These are phyloP conservation scores for Zygoascus flipseniorum DNA, from an alignment of 805 yeast genomes.

Conservation along the genomic window DNA sequence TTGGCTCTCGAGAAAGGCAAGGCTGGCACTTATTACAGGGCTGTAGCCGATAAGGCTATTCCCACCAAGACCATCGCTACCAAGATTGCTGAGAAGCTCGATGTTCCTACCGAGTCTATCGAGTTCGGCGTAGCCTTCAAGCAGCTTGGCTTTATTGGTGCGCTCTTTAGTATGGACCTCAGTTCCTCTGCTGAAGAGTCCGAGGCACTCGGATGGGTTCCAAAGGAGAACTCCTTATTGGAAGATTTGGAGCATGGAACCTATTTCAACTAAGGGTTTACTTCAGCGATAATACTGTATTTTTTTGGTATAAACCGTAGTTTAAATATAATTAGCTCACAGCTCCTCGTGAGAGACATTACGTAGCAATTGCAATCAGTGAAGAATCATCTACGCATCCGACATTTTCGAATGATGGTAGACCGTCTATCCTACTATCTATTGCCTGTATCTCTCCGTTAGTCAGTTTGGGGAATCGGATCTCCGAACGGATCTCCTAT, in stretches of 20 bases:
- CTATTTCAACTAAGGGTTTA: not conserved
- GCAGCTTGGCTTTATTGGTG: not conserved
- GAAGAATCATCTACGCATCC: too few relatives aligned
- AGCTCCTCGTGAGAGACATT: too few relatives aligned
- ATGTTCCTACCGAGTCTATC: not conserved
- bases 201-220: conserved; percentile 7
- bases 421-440: too few relatives aligned
- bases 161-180: not conserved
- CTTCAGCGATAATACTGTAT: too few relatives aligned
- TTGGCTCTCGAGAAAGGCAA: conserved; percentile 23
- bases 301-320: too few relatives aligned
- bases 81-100: conserved; percentile 17
- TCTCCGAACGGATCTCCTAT: too few relatives aligned
- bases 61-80: conserved; percentile 23
- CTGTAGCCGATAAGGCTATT: conserved; percentile 20
- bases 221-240: not conserved
- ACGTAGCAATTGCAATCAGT: too few relatives aligned
- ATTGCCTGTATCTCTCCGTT: too few relatives aligned
- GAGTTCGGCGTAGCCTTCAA: not conserved
- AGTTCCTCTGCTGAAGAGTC: conserved; percentile 3
- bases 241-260: conserved; percentile 2
- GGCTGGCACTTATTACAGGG: conserved; percentile 22
- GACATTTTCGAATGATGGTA: too few relatives aligned
- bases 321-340: too few relatives aligned
- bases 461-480: too few relatives aligned